Evolutionary conservation across 2,329 filamentous ascomycete genomes (phyloP).

Genomic region (Periconia sp.): DNA sequence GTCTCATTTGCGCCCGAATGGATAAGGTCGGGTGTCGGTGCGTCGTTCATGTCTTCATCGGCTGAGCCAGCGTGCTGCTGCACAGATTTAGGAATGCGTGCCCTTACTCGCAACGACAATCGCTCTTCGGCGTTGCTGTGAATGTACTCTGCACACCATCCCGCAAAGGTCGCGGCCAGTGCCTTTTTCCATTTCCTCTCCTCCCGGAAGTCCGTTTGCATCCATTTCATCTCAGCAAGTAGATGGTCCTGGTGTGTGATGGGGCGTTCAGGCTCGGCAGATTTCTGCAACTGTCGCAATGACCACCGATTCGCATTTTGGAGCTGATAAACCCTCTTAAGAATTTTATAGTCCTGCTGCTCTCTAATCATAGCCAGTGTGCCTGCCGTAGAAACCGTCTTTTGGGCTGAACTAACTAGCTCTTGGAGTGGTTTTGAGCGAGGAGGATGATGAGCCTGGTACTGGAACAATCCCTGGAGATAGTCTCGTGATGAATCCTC

Average conservation of each 20-base stretch:
- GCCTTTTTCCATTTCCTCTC: slow-evolving; percentile 92
- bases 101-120: slow-evolving; percentile 68
- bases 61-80: slow-evolving; percentile 12
- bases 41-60: slow-evolving; percentile 41
- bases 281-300: slow-evolving; percentile 82
- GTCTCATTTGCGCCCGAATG: slow-evolving; percentile 41
- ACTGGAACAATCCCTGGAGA: slow-evolving; percentile 62
- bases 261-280: slow-evolving; percentile 75
- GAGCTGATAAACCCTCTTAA: slow-evolving; percentile 84
- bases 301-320: slow-evolving; percentile 94
- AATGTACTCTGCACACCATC: slow-evolving; percentile 83
- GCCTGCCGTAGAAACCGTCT: slow-evolving; percentile 85
- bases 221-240: slow-evolving; percentile 93
- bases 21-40: slow-evolving; percentile 43
- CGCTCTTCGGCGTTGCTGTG: slow-evolving; percentile 65
- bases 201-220: slow-evolving; percentile 93
- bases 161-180: slow-evolving; percentile 75
- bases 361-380: slow-evolving; percentile 82
- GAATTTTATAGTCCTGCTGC: slow-evolving; percentile 81
- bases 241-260: slow-evolving; percentile 83
- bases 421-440: slow-evolving; percentile 62
- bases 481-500: slow-evolving; percentile 58
- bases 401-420: slow-evolving; percentile 79
- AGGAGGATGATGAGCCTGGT: slow-evolving; percentile 59
- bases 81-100: slow-evolving; percentile 36